Conservation (phyloP, 2,329 filamentous ascomycete species). For the Chaetomium sp. region DNA sequence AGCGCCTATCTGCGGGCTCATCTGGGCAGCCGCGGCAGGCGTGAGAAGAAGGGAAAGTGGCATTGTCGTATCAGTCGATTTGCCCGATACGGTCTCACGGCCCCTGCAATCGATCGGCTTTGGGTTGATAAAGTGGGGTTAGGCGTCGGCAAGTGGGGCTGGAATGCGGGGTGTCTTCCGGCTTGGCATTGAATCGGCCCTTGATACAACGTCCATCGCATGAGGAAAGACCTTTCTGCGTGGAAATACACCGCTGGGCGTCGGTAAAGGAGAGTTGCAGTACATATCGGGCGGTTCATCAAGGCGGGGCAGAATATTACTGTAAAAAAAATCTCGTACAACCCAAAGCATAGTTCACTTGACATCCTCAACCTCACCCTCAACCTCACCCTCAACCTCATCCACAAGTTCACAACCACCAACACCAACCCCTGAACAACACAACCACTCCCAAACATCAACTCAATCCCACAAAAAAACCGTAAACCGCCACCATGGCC, state of each 20-base stretch:
- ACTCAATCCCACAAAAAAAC: background rate
- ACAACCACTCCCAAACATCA: background rate
- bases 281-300: too few relatives aligned
- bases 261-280: too few relatives aligned
- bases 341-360: background rate
- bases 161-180: conserved; percentile 8
- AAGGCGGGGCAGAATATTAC: too few relatives aligned
- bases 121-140: conserved; percentile 8
- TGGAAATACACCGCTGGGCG: too few relatives aligned
- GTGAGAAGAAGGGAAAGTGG: too few relatives aligned
- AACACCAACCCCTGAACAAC: background rate
- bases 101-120: conserved; percentile 2
- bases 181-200: conserved; percentile 4
- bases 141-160: conserved; percentile 7
- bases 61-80: too few relatives aligned
- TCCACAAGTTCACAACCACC: background rate
- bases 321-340: background rate
- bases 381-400: too few relatives aligned
- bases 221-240: too few relatives aligned
- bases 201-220: background rate
- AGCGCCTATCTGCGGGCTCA: too few relatives aligned
- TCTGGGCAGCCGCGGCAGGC: too few relatives aligned
- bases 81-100: too few relatives aligned
- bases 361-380: background rate
- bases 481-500: background rate